phyloP scores from a whole-genome alignment of 768 basidiomycete species.

The Cystoderma amianthinum region DNA sequence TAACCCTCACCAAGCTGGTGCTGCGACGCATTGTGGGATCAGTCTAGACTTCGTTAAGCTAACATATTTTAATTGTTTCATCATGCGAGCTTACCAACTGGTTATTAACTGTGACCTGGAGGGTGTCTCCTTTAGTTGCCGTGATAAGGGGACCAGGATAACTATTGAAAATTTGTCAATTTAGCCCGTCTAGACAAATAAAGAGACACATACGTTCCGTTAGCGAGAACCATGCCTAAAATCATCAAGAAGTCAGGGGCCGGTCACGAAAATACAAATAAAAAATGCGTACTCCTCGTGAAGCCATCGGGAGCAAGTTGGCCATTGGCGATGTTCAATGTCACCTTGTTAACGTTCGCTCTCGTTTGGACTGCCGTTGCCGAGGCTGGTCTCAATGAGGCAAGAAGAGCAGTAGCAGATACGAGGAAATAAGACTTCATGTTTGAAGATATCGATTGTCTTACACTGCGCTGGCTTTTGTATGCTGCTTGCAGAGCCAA shows the following conservation, averaged over 20 bases:
- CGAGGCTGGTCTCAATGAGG: too few relatives aligned
- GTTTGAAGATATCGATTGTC: too few relatives aligned
- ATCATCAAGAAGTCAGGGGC: neutral
- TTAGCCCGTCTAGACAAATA: too few relatives aligned
- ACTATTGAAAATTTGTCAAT: neutral
- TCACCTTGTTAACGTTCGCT: constrained; percentile 7
- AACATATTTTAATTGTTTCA: neutral
- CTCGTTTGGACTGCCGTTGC: too few relatives aligned
- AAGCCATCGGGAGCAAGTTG: constrained; percentile 15
- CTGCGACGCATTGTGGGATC: constrained; percentile 15
- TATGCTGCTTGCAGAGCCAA: too few relatives aligned
- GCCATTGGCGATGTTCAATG: constrained; percentile 12
- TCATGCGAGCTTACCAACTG: constrained; percentile 4
- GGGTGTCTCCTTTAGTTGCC: constrained; percentile 10
- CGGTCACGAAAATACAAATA: neutral
- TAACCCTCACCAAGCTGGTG: constrained; percentile 12
- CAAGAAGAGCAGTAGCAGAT: too few relatives aligned
- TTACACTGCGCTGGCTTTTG: too few relatives aligned
- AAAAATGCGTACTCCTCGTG: constrained; percentile 8
- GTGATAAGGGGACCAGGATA: constrained; percentile 9
- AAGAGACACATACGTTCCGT: constrained; percentile 1
- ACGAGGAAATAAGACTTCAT: too few relatives aligned
- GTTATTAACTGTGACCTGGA: constrained; percentile 10
- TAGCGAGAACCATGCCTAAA: constrained; percentile 2
- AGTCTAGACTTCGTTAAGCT: constrained; percentile 5